Evolutionary conservation across 208 protist genomes (phyloP).

Genomic region (Crithidia sp.): DNA sequence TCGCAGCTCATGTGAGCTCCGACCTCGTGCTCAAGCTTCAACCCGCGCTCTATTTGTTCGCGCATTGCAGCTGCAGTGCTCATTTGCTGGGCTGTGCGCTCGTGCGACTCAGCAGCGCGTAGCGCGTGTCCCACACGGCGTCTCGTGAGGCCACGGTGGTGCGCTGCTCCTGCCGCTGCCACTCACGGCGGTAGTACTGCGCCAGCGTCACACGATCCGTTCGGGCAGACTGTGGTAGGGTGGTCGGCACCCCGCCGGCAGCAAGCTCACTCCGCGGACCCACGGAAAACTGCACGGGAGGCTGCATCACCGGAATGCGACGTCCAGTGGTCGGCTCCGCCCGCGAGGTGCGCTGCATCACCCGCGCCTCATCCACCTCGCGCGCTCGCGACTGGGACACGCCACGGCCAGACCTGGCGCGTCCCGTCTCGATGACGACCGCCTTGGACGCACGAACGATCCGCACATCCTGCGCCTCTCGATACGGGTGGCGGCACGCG

Average conservation of each 20-base stretch:
- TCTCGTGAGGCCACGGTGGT: conserved; percentile 11
- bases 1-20: too few relatives aligned
- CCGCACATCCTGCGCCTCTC: conserved; percentile 34
- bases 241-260: conserved; percentile 19
- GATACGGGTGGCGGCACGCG: conserved; percentile 31
- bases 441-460: conserved; percentile 20
- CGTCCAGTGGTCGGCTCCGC: conserved; percentile 22
- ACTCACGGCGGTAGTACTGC: conserved; percentile 27
- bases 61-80: background rate
- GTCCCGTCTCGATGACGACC: background rate
- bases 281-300: conserved; percentile 19
- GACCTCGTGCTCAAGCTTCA: too few relatives aligned
- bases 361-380: conserved; percentile 19
- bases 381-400: conserved; percentile 21
- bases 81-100: background rate
- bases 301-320: conserved; percentile 26
- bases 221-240: conserved; percentile 18
- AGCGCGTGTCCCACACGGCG: conserved; percentile 37
- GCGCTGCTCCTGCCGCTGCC: conserved; percentile 33
- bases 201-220: conserved; percentile 36
- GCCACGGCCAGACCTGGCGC: background rate
- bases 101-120: conserved; percentile 29
- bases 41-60: too few relatives aligned
- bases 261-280: conserved; percentile 14
- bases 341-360: conserved; percentile 19